phyloP scores from a whole-genome alignment of 2,329 filamentous ascomycete species.

The Trichoderma polysporum region DNA sequence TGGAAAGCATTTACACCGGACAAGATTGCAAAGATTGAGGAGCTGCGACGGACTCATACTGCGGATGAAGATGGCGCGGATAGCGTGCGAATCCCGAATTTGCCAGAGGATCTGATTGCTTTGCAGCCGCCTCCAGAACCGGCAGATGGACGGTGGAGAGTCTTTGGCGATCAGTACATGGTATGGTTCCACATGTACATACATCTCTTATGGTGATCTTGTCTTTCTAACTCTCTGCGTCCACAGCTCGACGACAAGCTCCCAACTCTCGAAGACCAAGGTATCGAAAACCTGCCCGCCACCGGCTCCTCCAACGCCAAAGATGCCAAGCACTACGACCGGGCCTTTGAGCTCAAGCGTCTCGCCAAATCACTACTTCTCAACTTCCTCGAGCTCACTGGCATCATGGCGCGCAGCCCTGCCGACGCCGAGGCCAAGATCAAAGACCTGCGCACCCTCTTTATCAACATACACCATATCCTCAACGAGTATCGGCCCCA shows the following conservation, averaged over 20 bases:
- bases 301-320: conserved; percentile 42
- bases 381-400: conserved; percentile 83
- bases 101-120: conserved; percentile 71
- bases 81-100: conserved; percentile 40
- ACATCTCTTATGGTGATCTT: too few relatives aligned
- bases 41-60: conserved; percentile 43
- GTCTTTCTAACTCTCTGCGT: background rate
- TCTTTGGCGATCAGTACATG: conserved; percentile 69
- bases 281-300: conserved; percentile 64
- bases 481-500: conserved; percentile 94
- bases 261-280: conserved; percentile 66
- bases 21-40: conserved; percentile 60
- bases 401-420: conserved; percentile 39
- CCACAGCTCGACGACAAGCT: conserved; percentile 58
- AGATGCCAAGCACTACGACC: conserved; percentile 59
- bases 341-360: conserved; percentile 68
- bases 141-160: conserved; percentile 65
- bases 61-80: conserved; percentile 21
- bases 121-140: conserved; percentile 82
- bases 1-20: conserved; percentile 83
- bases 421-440: conserved; percentile 66
- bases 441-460: conserved; percentile 73
- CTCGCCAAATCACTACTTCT: conserved; percentile 82
- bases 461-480: conserved; percentile 89
- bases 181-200: conserved; percentile 34